Percentiles rank a stretch among this genome's conserved stretches.
These are phyloP conservation scores for Geotrichum carabidarum DNA, from an alignment of 1,139 yeast species.

Conservation along the genomic window DNA sequence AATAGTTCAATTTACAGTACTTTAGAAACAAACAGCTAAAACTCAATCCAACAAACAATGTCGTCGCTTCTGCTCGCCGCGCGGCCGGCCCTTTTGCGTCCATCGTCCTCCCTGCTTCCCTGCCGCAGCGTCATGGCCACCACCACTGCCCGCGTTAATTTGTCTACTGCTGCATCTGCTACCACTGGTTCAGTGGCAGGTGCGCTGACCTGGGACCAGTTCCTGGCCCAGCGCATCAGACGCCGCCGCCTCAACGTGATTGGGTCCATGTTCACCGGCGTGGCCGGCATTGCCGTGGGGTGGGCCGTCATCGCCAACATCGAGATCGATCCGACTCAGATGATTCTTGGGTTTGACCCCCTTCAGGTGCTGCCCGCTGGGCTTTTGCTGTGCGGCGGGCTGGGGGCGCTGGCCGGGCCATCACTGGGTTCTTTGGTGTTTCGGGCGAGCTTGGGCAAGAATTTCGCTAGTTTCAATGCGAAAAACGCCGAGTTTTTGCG, in stretches of 20 bases:
- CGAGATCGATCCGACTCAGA: slow-evolving; percentile 78
- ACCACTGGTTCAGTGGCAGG: slow-evolving; percentile 11
- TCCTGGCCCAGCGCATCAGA: slow-evolving; percentile 67
- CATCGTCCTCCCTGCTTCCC: neutral
- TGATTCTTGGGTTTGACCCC: slow-evolving; percentile 82
- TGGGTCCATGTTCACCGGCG: slow-evolving; percentile 63
- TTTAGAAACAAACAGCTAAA: too few relatives aligned
- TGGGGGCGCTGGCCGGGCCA: slow-evolving; percentile 84
- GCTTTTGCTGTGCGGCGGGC: slow-evolving; percentile 67
- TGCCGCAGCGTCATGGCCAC: neutral
- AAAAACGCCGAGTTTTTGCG: slow-evolving; percentile 72
- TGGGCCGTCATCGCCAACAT: slow-evolving; percentile 74
- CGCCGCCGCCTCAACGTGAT: slow-evolving; percentile 65
- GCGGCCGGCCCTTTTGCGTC: slow-evolving; percentile 1
- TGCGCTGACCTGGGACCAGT: slow-evolving; percentile 65
- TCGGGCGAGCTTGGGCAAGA: slow-evolving; percentile 46
- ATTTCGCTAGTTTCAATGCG: slow-evolving; percentile 37
- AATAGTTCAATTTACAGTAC: too few relatives aligned
- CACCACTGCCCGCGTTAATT: neutral
- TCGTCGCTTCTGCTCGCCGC: slow-evolving; percentile 5
- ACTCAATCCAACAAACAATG: neutral
- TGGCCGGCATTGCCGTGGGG: slow-evolving; percentile 63
- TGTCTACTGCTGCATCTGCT: neutral
- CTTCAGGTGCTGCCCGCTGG: slow-evolving; percentile 51
- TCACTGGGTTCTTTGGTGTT: slow-evolving; percentile 68